Base-by-base conservation (phyloP, 345 rosid genomes). In the Arabis alpina region DNA sequence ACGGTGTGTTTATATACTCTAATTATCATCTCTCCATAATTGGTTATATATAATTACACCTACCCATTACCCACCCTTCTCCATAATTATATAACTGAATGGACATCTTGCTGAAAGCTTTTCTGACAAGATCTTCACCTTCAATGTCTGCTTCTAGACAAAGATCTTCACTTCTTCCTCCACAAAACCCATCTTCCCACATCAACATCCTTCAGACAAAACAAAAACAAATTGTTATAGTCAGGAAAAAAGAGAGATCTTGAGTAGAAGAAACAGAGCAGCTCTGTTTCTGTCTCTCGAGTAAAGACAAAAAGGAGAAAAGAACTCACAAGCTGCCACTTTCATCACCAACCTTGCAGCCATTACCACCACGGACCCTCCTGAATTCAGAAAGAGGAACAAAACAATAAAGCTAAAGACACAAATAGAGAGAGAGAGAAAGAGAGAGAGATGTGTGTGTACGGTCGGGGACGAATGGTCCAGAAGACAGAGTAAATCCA, bases 41-140 rank as follows among this genome's bases (percentile, higher is more conserved):
- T 48, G 56, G 9, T 40, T 70, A 76, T 65, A 76, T 71, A 49
- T 45, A 62, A 74, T 43, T 8, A 36, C 85, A 91, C 96, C 90
- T 88, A 89, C 99, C 97, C 79, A 93, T 84, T 81, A 94, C 99
- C 99, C 96, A 94, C 99, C 99, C 99, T 94, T 94, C 99, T 94
- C 99, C 96, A 86, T 94, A 94, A 83, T 94, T 94, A 85, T 94
- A 94, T 80, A 94, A 80, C 86, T 94, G 99, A 77, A 94, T 94
- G 68, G 99, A 91, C 97, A 94, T 91, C 83, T 91, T 94, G 99
- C 99, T 89, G 96, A 94, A 94, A 59, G 99, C 89, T 82, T 88
- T 91, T 76, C 91, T 82, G 75, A 94, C 95, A 68, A 90, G 97
- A 83, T 91, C 99, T 77, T 91, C 97, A 65, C 88, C 85, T 54